Conservation (phyloP, 2,329 filamentous ascomycete genomes). For the Curvularia lunata region DNA sequence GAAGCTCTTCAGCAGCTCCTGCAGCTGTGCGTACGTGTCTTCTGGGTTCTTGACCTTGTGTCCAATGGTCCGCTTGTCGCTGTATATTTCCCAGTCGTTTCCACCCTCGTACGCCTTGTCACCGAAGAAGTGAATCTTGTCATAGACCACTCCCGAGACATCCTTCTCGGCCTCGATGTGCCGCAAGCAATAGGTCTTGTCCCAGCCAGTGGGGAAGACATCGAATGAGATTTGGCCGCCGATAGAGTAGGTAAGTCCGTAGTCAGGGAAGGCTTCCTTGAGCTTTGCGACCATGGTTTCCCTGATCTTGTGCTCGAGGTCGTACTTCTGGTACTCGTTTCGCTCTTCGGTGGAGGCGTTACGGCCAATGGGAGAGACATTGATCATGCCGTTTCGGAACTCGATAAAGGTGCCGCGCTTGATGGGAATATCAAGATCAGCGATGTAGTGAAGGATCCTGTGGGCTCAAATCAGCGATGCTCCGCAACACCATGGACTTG, state of each 20-base stretch:
- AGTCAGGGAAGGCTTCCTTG: constrained; percentile 80
- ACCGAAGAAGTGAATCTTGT: constrained; percentile 94
- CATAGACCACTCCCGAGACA: constrained; percentile 74
- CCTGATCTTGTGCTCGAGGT: constrained; percentile 77
- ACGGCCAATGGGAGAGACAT: constrained; percentile 81
- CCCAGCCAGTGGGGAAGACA: constrained; percentile 95
- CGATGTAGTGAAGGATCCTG: constrained; percentile 76
- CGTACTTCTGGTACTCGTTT: constrained; percentile 80
- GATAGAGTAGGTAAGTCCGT: constrained; percentile 91
- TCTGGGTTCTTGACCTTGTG: constrained; percentile 83
- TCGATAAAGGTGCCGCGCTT: constrained; percentile 86
- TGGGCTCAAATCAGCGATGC: neutral
- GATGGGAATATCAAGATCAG: constrained; percentile 81
- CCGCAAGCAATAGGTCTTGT: constrained; percentile 95
- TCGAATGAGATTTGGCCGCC: constrained; percentile 98
- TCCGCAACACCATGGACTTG: neutral
- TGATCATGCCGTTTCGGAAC: constrained; percentile 92
- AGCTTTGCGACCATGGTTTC: constrained; percentile 77
- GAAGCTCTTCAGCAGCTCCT: constrained; percentile 70
- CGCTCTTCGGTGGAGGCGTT: constrained; percentile 85
- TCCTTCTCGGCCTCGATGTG: constrained; percentile 82
- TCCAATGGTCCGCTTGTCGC: constrained; percentile 79
- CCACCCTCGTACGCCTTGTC: constrained; percentile 92
- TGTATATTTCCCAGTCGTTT: constrained; percentile 95
- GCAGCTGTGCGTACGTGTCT: constrained; percentile 80